A percentile compares a stretch with the other conserved stretches of the same genome.
Conservation (phyloP, 2,329 filamentous ascomycete genomes). For the Aspergillus pseudoterreus region DNA sequence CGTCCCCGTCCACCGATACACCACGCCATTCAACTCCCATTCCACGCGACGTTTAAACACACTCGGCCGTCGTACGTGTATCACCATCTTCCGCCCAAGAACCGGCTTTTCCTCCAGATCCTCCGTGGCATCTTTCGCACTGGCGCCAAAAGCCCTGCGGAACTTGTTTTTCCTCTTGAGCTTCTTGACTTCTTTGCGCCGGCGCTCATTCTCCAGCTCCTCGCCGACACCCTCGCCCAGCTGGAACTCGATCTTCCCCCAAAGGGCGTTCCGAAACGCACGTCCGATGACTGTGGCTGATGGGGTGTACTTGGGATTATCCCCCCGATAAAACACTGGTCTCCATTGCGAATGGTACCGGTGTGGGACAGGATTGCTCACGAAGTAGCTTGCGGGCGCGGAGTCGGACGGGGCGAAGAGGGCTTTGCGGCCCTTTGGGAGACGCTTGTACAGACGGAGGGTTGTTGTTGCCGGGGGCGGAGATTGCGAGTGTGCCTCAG, state of each 20-base stretch:
- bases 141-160: constrained; percentile 4
- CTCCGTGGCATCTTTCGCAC: not conserved
- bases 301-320: constrained; percentile 9
- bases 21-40: constrained; percentile 7
- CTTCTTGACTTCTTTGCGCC: not conserved
- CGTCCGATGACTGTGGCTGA: constrained; percentile 3
- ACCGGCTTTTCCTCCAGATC: not conserved
- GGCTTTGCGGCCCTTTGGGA: constrained; percentile 6
- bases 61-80: not conserved
- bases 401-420: constrained; percentile 5
- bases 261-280: constrained; percentile 2
- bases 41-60: constrained; percentile 1
- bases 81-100: not conserved
- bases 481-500: not conserved
- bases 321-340: constrained; percentile 8
- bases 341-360: constrained; percentile 1
- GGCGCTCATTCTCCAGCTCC: constrained; percentile 5
- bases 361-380: constrained; percentile 7
- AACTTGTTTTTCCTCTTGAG: constrained; percentile 6
- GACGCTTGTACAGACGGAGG: constrained; percentile 5
- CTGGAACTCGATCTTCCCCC: constrained; percentile 3
- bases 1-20: constrained; percentile 9
- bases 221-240: constrained; percentile 9
- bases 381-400: constrained; percentile 5
- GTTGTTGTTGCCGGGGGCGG: not conserved